phyloP scores from a whole-genome alignment of 371 early-diverging fungal genomes.

The Chytridiales sp. region DNA sequence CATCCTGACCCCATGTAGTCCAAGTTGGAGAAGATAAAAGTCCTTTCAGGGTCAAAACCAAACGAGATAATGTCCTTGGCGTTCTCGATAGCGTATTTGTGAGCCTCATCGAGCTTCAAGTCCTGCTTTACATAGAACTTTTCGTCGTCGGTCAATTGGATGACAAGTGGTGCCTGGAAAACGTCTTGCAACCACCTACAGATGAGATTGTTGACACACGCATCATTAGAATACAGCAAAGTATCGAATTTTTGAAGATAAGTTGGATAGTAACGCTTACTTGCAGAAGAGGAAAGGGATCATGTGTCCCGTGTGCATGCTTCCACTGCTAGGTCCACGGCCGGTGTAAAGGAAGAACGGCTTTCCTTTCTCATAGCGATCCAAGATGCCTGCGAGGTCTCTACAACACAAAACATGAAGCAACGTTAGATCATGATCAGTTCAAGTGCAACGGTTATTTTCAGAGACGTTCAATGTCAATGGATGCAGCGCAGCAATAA shows the following conservation, averaged over 20 bases:
- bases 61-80: constrained; percentile 98
- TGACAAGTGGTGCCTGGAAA: constrained; percentile 95
- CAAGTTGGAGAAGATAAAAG: constrained; percentile 98
- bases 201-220: background rate
- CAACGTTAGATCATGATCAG: too few species aligned
- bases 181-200: constrained; percentile 93
- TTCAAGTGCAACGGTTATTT: too few species aligned
- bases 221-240: background rate
- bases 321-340: constrained; percentile 95
- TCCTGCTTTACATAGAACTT: constrained; percentile 98
- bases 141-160: constrained; percentile 99
- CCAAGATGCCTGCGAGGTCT: constrained; percentile 88
- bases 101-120: constrained; percentile 83
- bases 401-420: constrained; percentile 47
- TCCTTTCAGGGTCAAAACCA: constrained; percentile 98
- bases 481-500: too few species aligned
- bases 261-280: constrained; percentile 47
- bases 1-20: constrained; percentile 79
- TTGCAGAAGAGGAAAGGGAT: constrained; percentile 98
- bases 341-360: constrained; percentile 99
- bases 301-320: constrained; percentile 99
- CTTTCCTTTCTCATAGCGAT: constrained; percentile 89
- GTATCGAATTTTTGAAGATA: background rate
- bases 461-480: too few species aligned
- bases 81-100: constrained; percentile 80